phyloP scores from a whole-genome alignment of 2,329 filamentous ascomycete species.

The Elsinoe arachidis region DNA sequence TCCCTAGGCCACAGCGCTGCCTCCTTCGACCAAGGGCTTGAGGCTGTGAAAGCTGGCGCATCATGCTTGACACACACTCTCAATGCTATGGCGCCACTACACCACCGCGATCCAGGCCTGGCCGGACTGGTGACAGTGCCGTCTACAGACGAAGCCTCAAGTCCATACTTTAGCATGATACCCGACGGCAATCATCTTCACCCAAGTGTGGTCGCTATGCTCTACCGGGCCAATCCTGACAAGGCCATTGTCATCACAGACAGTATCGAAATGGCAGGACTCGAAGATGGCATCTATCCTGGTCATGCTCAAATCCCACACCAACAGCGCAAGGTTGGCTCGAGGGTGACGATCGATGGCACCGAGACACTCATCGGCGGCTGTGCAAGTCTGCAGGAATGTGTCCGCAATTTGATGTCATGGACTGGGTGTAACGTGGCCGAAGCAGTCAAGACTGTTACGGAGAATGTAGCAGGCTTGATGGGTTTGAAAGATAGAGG shows the following conservation, averaged over 20 bases:
- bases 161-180: constrained; percentile 46
- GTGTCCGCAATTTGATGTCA: constrained; percentile 40
- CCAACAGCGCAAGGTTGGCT: constrained; percentile 42
- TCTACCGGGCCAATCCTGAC: constrained; percentile 39
- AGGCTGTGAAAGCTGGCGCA: constrained; percentile 41
- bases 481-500: constrained; percentile 41
- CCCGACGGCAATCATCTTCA: constrained; percentile 48
- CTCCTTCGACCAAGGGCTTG: constrained; percentile 37
- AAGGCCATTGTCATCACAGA: constrained; percentile 47
- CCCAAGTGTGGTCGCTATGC: constrained; percentile 40
- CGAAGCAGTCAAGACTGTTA: constrained; percentile 41
- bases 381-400: constrained; percentile 43
- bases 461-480: constrained; percentile 43
- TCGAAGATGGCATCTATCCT: constrained; percentile 44
- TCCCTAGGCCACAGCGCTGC: constrained; percentile 46
- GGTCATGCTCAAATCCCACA: constrained; percentile 45
- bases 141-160: constrained; percentile 16
- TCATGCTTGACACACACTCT: constrained; percentile 46
- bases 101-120: constrained; percentile 44
- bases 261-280: constrained; percentile 45
- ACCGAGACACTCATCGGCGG: constrained; percentile 48
- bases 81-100: constrained; percentile 46
- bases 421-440: constrained; percentile 41
- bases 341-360: constrained; percentile 42
- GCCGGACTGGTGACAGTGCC: constrained; percentile 34